Evolutionary conservation across 78 protist genomes (phyloP).

Genomic region (Tieghemostelium lacteum): DNA sequence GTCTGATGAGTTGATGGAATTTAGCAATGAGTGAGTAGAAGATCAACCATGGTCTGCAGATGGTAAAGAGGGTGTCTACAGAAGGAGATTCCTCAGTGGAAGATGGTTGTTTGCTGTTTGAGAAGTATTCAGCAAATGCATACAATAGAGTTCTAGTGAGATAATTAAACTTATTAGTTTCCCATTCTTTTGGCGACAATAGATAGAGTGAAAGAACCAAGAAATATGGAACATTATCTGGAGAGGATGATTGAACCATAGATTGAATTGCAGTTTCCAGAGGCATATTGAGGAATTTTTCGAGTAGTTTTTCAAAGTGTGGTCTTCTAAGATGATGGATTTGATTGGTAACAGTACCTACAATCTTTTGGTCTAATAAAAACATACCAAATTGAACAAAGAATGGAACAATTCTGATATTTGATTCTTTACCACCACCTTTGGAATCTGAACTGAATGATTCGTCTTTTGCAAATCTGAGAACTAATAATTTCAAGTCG

Average conservation of each 20-base stretch:
- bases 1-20: not conserved
- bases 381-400: conserved; percentile 79
- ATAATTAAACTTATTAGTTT: conserved; percentile 8
- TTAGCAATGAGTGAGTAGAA: conserved; percentile 30
- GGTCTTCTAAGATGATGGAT: conserved; percentile 44
- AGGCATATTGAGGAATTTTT: not conserved
- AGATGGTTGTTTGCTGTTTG: not conserved
- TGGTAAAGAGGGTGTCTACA: conserved; percentile 1
- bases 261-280: conserved; percentile 12
- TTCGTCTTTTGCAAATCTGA: conserved; percentile 59
- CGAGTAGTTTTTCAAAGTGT: conserved; percentile 49
- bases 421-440: conserved; percentile 88
- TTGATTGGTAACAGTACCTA: not conserved
- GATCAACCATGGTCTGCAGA: conserved; percentile 35
- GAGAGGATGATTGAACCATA: not conserved
- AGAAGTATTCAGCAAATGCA: conserved; percentile 10
- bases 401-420: conserved; percentile 76
- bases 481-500: conserved; percentile 71
- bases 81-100: not conserved
- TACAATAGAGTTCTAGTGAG: conserved; percentile 19
- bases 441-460: conserved; percentile 76
- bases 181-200: conserved; percentile 48
- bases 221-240: conserved; percentile 69
- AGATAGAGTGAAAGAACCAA: conserved; percentile 29
- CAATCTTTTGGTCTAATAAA: conserved; percentile 71